These are phyloP conservation scores for Gaertneriomyces sp. DNA, from an alignment of 192 early-diverging fungal species.

Conservation along the genomic window DNA sequence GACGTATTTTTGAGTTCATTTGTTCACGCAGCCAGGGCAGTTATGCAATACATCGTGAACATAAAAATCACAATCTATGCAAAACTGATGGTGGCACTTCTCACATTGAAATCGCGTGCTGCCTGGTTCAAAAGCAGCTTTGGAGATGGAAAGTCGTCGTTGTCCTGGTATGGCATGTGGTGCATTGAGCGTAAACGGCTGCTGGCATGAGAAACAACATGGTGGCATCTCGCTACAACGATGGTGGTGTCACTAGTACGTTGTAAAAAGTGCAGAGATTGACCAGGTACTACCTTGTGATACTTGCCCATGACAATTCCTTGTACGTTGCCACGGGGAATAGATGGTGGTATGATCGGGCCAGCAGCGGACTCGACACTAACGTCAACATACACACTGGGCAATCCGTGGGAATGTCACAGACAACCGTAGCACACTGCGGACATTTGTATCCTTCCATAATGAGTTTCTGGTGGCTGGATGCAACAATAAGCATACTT, in stretches of 20 bases:
- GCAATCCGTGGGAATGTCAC: conserved; percentile 88
- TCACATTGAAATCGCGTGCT: conserved; percentile 68
- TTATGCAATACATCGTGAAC: conserved; percentile 90
- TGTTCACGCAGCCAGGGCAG: conserved; percentile 55
- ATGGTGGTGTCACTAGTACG: conserved; percentile 1
- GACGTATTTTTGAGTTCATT: neutral
- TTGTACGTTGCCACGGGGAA: conserved; percentile 86
- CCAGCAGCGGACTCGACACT: conserved; percentile 85
- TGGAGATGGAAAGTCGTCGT: conserved; percentile 19
- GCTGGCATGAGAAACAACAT: conserved; percentile 24
- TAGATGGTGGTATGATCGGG: conserved; percentile 89
- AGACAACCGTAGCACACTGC: conserved; percentile 74
- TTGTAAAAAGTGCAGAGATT: neutral
- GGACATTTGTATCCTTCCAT: conserved; percentile 83
- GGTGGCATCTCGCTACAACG: neutral
- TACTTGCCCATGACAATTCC: conserved; percentile 53
- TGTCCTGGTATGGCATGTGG: conserved; percentile 8
- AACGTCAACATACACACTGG: conserved; percentile 83
- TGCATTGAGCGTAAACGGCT: conserved; percentile 23
- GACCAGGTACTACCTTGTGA: neutral
- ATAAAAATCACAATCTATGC: conserved; percentile 89
- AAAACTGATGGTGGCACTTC: conserved; percentile 74
- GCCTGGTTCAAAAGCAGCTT: conserved; percentile 11
- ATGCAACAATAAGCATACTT: conserved; percentile 8
- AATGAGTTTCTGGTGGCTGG: conserved; percentile 61